phyloP scores from a whole-genome alignment of 75 land plant species.

The Picea glauca region DNA sequence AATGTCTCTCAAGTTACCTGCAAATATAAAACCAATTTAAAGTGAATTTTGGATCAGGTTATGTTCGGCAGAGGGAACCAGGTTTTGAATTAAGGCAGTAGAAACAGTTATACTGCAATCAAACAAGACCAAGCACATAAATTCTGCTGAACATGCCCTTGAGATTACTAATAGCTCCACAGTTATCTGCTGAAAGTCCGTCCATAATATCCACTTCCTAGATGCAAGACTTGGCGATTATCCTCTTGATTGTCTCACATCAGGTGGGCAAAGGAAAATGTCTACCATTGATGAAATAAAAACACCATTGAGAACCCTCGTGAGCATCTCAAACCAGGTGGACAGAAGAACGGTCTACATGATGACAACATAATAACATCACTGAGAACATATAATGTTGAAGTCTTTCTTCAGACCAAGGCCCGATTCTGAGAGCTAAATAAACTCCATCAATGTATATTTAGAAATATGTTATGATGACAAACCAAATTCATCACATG shows the following conservation, averaged over 20 bases:
- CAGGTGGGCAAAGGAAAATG: not conserved
- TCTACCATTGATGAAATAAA: not conserved
- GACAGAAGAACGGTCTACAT: too few species aligned
- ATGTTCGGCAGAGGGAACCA: not conserved
- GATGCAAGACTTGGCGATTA: not conserved
- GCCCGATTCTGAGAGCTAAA: not conserved
- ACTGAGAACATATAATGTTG: too few species aligned
- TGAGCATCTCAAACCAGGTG: not conserved
- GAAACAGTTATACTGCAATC: not conserved
- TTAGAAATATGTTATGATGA: not conserved
- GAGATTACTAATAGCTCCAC: not conserved
- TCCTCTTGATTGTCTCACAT: not conserved
- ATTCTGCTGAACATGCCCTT: not conserved
- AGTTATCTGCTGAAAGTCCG: not conserved
- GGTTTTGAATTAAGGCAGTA: slow-evolving; percentile 1
- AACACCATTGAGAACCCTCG: not conserved
- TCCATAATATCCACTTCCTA: not conserved
- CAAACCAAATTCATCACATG: too few species aligned
- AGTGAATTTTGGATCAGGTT: not conserved
- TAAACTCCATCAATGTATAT: not conserved
- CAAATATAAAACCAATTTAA: slow-evolving; percentile 1
- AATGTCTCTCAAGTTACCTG: too few species aligned
- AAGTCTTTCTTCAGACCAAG: not conserved
- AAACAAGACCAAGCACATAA: slow-evolving; percentile 2
- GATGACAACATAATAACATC: too few species aligned